A percentile compares a stretch with the other conserved stretches of the same genome.
Conservation (phyloP, 495 filamentous ascomycete genomes). For the Daldinia loculata region DNA sequence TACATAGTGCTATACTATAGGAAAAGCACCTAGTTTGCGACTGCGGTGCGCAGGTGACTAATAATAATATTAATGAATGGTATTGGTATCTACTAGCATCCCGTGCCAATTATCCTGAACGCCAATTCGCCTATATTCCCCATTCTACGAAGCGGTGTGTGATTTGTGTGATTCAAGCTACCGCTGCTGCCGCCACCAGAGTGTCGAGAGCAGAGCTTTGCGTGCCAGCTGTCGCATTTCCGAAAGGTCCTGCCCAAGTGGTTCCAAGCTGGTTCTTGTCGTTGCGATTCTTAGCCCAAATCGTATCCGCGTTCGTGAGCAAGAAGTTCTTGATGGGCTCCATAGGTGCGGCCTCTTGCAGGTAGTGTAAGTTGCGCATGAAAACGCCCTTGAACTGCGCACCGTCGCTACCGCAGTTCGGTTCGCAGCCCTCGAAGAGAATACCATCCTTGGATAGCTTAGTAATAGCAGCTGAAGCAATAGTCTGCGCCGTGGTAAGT, state of each 20-base stretch:
- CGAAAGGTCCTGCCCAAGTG: constrained; percentile 66
- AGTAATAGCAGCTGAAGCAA: constrained; percentile 71
- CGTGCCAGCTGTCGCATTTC: constrained; percentile 60
- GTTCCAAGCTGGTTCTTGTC: constrained; percentile 61
- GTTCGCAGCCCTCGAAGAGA: constrained; percentile 73
- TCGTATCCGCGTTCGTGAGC: constrained; percentile 67
- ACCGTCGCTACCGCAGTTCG: constrained; percentile 67
- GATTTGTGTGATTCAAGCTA: constrained; percentile 40
- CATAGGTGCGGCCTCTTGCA: constrained; percentile 63
- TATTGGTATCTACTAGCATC: constrained; percentile 29
- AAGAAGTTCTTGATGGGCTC: constrained; percentile 64
- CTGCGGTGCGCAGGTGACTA: constrained; percentile 30
- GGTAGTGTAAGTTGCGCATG: constrained; percentile 70
- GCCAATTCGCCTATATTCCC: constrained; percentile 31
- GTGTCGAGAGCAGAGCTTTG: constrained; percentile 75
- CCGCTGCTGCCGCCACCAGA: constrained; percentile 69
- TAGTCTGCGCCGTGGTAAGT: constrained; percentile 64
- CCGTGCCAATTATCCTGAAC: constrained; percentile 33
- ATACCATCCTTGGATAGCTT: constrained; percentile 65
- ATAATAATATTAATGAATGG: constrained; percentile 32
- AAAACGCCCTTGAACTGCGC: constrained; percentile 84
- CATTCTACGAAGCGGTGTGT: constrained; percentile 10
- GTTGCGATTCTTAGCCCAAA: constrained; percentile 71
- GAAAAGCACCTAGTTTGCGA: constrained; percentile 13
- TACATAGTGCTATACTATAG: constrained; percentile 12